Percentiles rank a stretch among this genome's conserved stretches.
phyloP scores from a whole-genome alignment of 1,284 basidiomycete species.

The Meripilus lineatus region DNA sequence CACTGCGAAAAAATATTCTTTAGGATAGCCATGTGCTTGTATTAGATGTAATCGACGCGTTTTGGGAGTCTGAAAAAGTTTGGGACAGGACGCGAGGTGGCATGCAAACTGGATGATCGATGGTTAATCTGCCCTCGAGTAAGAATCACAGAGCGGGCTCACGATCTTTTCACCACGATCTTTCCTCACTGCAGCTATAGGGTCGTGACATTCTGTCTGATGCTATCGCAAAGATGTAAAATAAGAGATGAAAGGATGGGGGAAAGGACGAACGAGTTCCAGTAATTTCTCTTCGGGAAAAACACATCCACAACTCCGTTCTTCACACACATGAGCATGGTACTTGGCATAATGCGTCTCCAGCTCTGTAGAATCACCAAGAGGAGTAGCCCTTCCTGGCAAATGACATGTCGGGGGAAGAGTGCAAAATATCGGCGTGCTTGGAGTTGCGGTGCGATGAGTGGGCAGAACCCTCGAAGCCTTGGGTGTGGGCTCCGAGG shows the following conservation, averaged over 20 bases:
- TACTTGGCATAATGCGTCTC: constrained; percentile 79
- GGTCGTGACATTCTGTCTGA: constrained; percentile 84
- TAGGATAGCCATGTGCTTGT: constrained; percentile 76
- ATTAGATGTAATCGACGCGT: constrained; percentile 78
- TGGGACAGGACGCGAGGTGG: constrained; percentile 60
- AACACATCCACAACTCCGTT: constrained; percentile 66
- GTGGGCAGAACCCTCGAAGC: not conserved
- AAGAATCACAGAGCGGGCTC: constrained; percentile 27
- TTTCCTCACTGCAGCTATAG: constrained; percentile 65
- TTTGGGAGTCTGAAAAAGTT: constrained; percentile 73
- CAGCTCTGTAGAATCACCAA: constrained; percentile 60
- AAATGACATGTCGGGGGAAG: constrained; percentile 81
- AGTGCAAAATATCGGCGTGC: constrained; percentile 43
- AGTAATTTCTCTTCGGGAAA: constrained; percentile 80
- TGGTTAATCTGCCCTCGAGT: not conserved
- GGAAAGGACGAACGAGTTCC: constrained; percentile 59
- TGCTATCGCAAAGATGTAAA: constrained; percentile 44
- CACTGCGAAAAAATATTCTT: constrained; percentile 84
- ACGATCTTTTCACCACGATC: constrained; percentile 89
- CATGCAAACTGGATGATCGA: constrained; percentile 70
- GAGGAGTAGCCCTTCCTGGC: constrained; percentile 49
- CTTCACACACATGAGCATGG: constrained; percentile 80
- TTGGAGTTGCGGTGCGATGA: not conserved
- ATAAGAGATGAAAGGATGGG: not conserved
- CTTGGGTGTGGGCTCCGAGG: constrained; percentile 9